These are phyloP conservation scores for Syncephalastrum racemosum DNA, from an alignment of 371 early-diverging fungal genomes.

Conservation along the genomic window DNA sequence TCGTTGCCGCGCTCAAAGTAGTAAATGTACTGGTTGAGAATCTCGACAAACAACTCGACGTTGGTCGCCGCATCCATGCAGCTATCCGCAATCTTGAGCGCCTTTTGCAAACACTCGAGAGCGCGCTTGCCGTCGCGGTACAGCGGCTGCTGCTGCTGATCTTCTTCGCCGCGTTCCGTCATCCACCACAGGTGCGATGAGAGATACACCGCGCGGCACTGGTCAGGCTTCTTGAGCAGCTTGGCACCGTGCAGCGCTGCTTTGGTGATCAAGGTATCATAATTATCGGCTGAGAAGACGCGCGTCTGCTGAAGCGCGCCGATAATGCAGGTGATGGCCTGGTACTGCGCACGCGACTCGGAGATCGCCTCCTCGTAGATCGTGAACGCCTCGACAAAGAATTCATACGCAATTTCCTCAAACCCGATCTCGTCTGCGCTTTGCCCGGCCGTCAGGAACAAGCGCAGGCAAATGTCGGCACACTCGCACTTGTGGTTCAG, in stretches of 20 bases:
- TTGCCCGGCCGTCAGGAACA: constrained; percentile 81
- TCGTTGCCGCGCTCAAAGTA: constrained; percentile 87
- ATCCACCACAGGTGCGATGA: constrained; percentile 93
- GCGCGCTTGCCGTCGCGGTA: constrained; percentile 83
- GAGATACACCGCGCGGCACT: constrained; percentile 80
- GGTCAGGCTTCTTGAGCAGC: constrained; percentile 90
- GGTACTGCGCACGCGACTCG: constrained; percentile 85
- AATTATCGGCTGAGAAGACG: constrained; percentile 82
- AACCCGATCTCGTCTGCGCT: constrained; percentile 79
- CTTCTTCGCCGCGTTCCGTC: constrained; percentile 44
- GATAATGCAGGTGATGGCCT: constrained; percentile 81
- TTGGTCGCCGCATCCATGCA: constrained; percentile 85
- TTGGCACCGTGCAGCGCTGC: constrained; percentile 84
- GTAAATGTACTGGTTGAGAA: constrained; percentile 87
- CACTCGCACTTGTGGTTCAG: constrained; percentile 67
- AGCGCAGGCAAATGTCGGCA: constrained; percentile 72
- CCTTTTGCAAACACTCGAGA: constrained; percentile 86
- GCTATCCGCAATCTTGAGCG: constrained; percentile 91
- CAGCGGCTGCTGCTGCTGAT: constrained; percentile 31
- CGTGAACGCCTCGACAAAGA: constrained; percentile 91
- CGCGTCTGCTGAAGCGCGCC: constrained; percentile 76
- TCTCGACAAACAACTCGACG: constrained; percentile 89
- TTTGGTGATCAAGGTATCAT: constrained; percentile 88
- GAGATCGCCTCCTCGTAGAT: constrained; percentile 92
- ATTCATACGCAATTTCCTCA: constrained; percentile 90